Percentiles rank a stretch among this genome's conserved stretches.
phyloP scores from a whole-genome alignment of 2,329 filamentous ascomycete genomes.

The Epichloe scottii region DNA sequence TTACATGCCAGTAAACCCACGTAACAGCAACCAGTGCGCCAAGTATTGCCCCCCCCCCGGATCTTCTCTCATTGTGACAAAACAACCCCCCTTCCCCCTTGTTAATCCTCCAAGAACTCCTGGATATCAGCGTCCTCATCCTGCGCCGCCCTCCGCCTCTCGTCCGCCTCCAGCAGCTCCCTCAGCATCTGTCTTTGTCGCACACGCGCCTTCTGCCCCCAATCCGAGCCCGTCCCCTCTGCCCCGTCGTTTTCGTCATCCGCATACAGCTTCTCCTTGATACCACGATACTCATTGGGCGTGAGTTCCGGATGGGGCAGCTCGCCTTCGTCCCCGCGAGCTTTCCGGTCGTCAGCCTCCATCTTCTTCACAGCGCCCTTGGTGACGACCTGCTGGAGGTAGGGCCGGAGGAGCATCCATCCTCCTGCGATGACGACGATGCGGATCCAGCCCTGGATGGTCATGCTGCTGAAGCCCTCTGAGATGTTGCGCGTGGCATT shows the following conservation, averaged over 20 bases:
- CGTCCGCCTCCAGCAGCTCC: slow-evolving; percentile 51
- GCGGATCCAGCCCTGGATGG: slow-evolving; percentile 47
- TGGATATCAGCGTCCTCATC: slow-evolving; percentile 65
- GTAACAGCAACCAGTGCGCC: neutral
- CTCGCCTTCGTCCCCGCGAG: slow-evolving; percentile 12
- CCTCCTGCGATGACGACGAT: slow-evolving; percentile 59
- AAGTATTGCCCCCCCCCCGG: neutral
- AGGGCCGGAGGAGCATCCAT: slow-evolving; percentile 63
- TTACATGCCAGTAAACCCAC: neutral
- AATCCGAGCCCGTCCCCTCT: slow-evolving; percentile 39
- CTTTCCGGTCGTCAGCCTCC: slow-evolving; percentile 40
- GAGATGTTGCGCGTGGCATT: slow-evolving; percentile 35
- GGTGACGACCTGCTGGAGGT: slow-evolving; percentile 55
- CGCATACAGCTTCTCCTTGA: slow-evolving; percentile 40
- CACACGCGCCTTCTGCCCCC: slow-evolving; percentile 59
- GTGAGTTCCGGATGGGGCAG: slow-evolving; percentile 36
- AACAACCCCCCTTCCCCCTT: neutral
- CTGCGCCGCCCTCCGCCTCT: slow-evolving; percentile 45
- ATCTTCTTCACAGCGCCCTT: slow-evolving; percentile 51
- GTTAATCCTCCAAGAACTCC: slow-evolving; percentile 48
- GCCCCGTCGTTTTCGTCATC: slow-evolving; percentile 35
- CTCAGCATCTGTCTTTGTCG: slow-evolving; percentile 56
- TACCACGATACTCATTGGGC: slow-evolving; percentile 51
- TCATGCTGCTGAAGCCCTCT: slow-evolving; percentile 37
- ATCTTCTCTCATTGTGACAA: neutral